Percentiles rank a stretch among this genome's conserved stretches.
These are phyloP conservation scores for Aspergillus sp. DNA, from an alignment of 2,329 filamentous ascomycete genomes.

Conservation along the genomic window DNA sequence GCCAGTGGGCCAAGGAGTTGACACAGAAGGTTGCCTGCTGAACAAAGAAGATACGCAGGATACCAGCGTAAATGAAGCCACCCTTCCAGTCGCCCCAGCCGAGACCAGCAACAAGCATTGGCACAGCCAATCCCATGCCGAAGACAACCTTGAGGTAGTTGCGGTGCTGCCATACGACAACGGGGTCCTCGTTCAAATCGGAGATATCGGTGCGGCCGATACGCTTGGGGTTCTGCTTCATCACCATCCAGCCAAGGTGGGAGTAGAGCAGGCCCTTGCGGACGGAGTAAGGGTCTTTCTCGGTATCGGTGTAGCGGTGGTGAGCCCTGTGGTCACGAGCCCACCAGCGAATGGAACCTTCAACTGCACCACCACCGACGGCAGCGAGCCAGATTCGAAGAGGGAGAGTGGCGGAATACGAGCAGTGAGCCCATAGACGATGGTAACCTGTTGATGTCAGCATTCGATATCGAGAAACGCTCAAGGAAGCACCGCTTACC, in stretches of 20 bases:
- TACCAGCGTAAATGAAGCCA: slow-evolving; percentile 81
- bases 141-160: slow-evolving; percentile 80
- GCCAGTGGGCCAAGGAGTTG: slow-evolving; percentile 88
- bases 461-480: not conserved
- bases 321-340: slow-evolving; percentile 82
- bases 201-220: slow-evolving; percentile 86
- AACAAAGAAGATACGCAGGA: slow-evolving; percentile 84
- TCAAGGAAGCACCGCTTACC: slow-evolving; percentile 48
- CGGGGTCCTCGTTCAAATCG: slow-evolving; percentile 80
- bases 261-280: slow-evolving; percentile 84
- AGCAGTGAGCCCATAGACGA: slow-evolving; percentile 81
- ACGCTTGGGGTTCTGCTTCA: slow-evolving; percentile 90
- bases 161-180: slow-evolving; percentile 85
- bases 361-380: slow-evolving; percentile 77
- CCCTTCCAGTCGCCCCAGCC: slow-evolving; percentile 79
- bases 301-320: slow-evolving; percentile 88
- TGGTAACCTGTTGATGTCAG: slow-evolving; percentile 60
- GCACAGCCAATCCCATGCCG: slow-evolving; percentile 74
- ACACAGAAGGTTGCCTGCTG: slow-evolving; percentile 93
- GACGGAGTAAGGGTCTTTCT: slow-evolving; percentile 88
- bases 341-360: slow-evolving; percentile 89
- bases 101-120: slow-evolving; percentile 72
- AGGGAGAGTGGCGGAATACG: slow-evolving; percentile 73
- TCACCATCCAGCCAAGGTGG: slow-evolving; percentile 86
- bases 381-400: slow-evolving; percentile 80